phyloP scores from a whole-genome alignment of 129 eudicot species.

The Arctium lappa region DNA sequence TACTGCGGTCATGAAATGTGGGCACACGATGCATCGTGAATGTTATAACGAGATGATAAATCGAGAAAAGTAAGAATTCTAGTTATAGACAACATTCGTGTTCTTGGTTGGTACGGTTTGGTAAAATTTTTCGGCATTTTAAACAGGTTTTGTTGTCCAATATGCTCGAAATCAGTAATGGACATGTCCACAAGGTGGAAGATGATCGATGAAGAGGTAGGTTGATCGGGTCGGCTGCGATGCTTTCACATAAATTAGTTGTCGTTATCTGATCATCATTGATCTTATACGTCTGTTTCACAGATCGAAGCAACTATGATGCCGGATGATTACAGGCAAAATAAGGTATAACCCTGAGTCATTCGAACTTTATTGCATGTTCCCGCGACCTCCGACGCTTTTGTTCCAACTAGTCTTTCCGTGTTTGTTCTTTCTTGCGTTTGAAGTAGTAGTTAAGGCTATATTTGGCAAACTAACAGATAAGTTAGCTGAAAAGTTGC shows the following conservation, averaged over 20 bases:
- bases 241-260: background rate
- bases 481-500: too few species aligned
- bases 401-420: background rate
- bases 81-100: background rate
- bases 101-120: background rate
- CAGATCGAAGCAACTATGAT: conserved; percentile 89
- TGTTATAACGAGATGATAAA: conserved; percentile 91
- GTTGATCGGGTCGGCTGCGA: background rate
- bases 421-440: background rate
- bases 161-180: conserved; percentile 77
- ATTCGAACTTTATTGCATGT: background rate
- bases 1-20: conserved; percentile 90
- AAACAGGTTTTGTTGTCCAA: conserved; percentile 82
- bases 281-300: background rate
- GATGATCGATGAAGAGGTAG: conserved; percentile 91
- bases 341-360: conserved; percentile 57
- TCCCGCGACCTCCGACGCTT: background rate
- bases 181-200: conserved; percentile 95
- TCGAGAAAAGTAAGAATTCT: conserved; percentile 76
- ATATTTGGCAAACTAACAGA: too few species aligned
- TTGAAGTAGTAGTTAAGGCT: too few species aligned
- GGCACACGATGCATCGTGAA: conserved; percentile 95
- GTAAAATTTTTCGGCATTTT: background rate
- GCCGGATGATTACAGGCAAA: conserved; percentile 84
- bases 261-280: background rate